These are phyloP conservation scores for Ascochyta koolunga DNA, from an alignment of 2,329 filamentous ascomycete genomes.

Conservation along the genomic window DNA sequence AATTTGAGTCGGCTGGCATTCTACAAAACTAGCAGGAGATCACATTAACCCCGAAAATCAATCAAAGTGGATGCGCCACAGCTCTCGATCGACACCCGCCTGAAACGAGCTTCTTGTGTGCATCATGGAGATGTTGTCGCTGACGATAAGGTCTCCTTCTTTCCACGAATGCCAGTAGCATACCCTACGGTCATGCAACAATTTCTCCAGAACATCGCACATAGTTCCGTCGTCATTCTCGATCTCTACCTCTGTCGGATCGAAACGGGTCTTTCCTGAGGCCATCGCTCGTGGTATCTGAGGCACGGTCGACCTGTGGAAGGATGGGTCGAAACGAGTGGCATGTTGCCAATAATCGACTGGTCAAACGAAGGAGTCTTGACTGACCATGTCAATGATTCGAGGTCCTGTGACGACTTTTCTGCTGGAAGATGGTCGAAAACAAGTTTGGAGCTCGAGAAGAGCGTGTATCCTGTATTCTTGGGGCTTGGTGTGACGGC, in stretches of 20 bases:
- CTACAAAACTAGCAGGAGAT: no score
- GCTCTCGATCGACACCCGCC: slow-evolving; percentile 53
- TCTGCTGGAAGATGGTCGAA: slow-evolving; percentile 54
- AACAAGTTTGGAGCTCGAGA: slow-evolving; percentile 58
- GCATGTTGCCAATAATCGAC: slow-evolving; percentile 52
- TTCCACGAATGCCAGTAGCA: slow-evolving; percentile 61
- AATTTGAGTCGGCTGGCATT: no score
- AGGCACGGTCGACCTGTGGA: slow-evolving; percentile 56
- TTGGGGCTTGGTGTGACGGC: slow-evolving; percentile 55
- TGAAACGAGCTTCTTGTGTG: slow-evolving; percentile 58
- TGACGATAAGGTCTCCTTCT: slow-evolving; percentile 61
- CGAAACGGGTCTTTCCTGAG: slow-evolving; percentile 58
- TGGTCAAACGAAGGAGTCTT: slow-evolving; percentile 56
- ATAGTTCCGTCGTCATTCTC: slow-evolving; percentile 48
- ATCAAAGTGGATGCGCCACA: slow-evolving; percentile 61
- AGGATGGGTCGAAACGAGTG: slow-evolving; percentile 55
- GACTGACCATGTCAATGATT: slow-evolving; percentile 56
- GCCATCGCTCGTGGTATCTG: slow-evolving; percentile 63
- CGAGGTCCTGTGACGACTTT: slow-evolving; percentile 46
- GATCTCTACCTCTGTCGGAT: slow-evolving; percentile 54
- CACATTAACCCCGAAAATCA: slow-evolving; percentile 32
- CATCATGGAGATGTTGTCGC: slow-evolving; percentile 59
- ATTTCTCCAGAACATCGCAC: slow-evolving; percentile 49
- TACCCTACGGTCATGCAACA: slow-evolving; percentile 59
- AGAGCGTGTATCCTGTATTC: slow-evolving; percentile 61